Evolutionary conservation across 2,329 filamentous ascomycete species (phyloP).

Genomic region (Cercospora nicotianae): DNA sequence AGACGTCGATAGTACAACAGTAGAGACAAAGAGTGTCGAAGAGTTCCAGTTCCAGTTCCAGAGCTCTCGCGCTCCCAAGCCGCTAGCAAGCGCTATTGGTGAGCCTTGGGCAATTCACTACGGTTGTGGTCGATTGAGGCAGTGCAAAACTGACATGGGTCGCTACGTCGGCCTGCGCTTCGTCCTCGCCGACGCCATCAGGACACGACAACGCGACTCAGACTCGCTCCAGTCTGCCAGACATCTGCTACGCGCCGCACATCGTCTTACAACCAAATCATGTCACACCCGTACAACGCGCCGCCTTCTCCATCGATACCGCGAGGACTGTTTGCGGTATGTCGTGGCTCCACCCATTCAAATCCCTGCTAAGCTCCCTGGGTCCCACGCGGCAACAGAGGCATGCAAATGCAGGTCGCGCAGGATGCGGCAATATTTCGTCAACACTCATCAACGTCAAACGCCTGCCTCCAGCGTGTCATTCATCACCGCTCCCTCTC

Average conservation of each 20-base stretch:
- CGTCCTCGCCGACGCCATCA: not conserved
- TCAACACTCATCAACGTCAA: slow-evolving; percentile 10
- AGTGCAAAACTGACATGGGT: slow-evolving; percentile 10
- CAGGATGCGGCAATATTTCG: slow-evolving; percentile 8
- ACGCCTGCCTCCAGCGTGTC: not conserved
- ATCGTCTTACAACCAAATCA: not conserved
- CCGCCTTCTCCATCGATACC: not conserved
- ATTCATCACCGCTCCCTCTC: not conserved
- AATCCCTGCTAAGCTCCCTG: not conserved
- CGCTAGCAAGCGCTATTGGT: not conserved
- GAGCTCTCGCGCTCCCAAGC: not conserved
- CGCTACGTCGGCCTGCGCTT: not conserved
- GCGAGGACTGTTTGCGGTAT: not conserved
- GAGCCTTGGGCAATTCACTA: not conserved
- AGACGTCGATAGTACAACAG: not conserved
- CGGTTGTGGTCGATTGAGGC: slow-evolving; percentile 10
- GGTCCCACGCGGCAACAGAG: not conserved
- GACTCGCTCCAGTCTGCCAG: not conserved
- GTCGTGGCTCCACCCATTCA: not conserved
- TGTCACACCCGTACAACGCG: not conserved
- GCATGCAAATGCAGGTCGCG: not conserved
- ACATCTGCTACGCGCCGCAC: not conserved
- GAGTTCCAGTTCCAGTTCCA: not conserved
- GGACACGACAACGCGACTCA: not conserved
- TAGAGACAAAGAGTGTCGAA: not conserved